Evolutionary conservation across 2,329 filamentous ascomycete species (phyloP).

Genomic region (Beauveria asiatica): DNA sequence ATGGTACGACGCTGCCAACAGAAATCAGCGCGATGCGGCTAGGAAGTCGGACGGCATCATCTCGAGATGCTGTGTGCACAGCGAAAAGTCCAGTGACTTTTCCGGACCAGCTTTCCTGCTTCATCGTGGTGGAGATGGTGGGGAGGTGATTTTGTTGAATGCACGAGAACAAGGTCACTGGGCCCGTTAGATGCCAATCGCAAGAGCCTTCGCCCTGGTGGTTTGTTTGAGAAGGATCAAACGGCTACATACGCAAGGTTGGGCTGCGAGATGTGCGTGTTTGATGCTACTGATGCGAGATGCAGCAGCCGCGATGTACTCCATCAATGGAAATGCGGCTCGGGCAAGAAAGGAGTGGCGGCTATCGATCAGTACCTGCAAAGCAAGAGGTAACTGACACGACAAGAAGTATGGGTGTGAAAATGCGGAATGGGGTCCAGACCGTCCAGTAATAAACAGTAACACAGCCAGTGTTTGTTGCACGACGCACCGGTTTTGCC

Average conservation of each 20-base stretch:
- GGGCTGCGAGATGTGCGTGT: constrained; percentile 1
- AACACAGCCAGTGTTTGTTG: not conserved
- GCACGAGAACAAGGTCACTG: not conserved
- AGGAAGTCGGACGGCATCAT: too few species aligned
- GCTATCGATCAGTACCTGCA: not conserved
- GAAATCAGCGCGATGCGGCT: too few species aligned
- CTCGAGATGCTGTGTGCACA: too few species aligned
- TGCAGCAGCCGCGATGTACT: not conserved
- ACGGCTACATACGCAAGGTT: not conserved
- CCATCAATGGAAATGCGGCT: not conserved
- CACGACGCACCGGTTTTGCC: not conserved
- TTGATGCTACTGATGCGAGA: not conserved
- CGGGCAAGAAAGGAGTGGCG: not conserved
- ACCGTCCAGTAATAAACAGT: not conserved
- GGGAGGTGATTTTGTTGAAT: not conserved
- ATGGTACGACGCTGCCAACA: not conserved
- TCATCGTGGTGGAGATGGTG: not conserved
- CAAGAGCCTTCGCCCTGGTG: not conserved
- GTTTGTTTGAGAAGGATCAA: not conserved
- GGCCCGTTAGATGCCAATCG: not conserved
- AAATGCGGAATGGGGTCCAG: not conserved
- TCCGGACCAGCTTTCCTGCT: not conserved
- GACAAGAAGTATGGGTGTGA: too few species aligned
- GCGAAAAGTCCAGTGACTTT: not conserved
- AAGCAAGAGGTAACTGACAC: too few species aligned